Percentiles rank a stretch among this genome's conserved stretches.
Conservation (phyloP, 768 basidiomycete genomes). For the Trametes coccinea region DNA sequence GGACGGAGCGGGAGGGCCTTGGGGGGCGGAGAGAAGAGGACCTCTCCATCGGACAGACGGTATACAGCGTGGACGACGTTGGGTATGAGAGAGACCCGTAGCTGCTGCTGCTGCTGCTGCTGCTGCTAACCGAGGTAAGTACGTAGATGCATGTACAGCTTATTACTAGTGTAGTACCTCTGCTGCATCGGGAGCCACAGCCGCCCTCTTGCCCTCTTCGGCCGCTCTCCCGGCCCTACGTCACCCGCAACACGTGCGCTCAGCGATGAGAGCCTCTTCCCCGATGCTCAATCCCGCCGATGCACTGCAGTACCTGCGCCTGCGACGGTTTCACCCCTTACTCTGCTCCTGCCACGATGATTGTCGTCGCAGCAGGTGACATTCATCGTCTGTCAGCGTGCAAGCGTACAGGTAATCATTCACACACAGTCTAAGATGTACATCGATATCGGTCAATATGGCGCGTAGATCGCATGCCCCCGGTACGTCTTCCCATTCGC, state of each 20-base stretch:
- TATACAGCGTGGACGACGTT: constrained; percentile 5
- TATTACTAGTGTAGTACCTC: too few relatives aligned
- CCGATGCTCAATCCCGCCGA: neutral
- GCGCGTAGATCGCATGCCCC: constrained; percentile 40
- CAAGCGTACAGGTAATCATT: neutral
- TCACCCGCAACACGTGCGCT: constrained; percentile 4
- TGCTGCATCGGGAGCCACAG: neutral
- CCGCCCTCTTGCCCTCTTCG: constrained; percentile 1
- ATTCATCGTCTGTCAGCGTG: neutral
- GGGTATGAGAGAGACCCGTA: neutral
- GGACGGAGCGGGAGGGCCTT: constrained; percentile 15
- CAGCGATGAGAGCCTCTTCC: constrained; percentile 2
- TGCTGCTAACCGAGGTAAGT: too few relatives aligned
- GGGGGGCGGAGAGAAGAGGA: constrained; percentile 14
- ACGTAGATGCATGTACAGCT: too few relatives aligned
- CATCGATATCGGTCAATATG: constrained; percentile 18
- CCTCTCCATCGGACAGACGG: constrained; percentile 18
- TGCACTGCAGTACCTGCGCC: too few relatives aligned
- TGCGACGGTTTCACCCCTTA: too few relatives aligned
- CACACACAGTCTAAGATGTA: neutral
- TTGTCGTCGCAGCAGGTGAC: too few relatives aligned
- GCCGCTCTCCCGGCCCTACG: neutral
- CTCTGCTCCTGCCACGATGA: too few relatives aligned
- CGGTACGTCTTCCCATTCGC: constrained; percentile 49
- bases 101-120: too few relatives aligned